These are phyloP conservation scores for Neurospora hispaniola DNA, from an alignment of 495 filamentous ascomycete genomes.

Conservation along the genomic window DNA sequence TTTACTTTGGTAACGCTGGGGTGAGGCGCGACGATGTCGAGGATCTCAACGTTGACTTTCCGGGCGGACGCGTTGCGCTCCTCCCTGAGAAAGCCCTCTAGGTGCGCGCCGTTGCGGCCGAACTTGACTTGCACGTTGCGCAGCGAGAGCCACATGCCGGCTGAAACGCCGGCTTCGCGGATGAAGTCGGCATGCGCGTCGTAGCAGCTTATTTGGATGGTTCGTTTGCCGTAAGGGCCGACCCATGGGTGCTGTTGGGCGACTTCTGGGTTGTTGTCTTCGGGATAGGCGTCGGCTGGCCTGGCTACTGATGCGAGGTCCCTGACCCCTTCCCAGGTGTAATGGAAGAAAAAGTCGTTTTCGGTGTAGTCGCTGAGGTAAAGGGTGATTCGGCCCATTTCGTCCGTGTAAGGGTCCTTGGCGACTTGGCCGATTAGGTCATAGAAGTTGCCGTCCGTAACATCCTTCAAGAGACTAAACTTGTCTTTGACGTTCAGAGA, in stretches of 20 bases:
- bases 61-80: conserved; percentile 40
- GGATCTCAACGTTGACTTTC: conserved; percentile 41
- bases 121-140: conserved; percentile 64
- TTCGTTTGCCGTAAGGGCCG: conserved; percentile 67
- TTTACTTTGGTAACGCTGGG: conserved; percentile 11
- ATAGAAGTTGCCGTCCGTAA: conserved; percentile 45
- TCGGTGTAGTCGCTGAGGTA: conserved; percentile 84
- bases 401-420: conserved; percentile 42
- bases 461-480: conserved; percentile 55
- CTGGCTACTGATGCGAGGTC: conserved; percentile 21
- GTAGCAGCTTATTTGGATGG: conserved; percentile 62
- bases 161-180: conserved; percentile 38
- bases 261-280: conserved; percentile 17
- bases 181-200: conserved; percentile 54
- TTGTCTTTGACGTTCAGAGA: conserved; percentile 41
- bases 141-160: conserved; percentile 51
- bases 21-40: conserved; percentile 12
- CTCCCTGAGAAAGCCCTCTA: conserved; percentile 65
- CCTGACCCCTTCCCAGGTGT: conserved; percentile 34
- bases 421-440: conserved; percentile 72
- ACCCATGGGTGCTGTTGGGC: conserved; percentile 39
- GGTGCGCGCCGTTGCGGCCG: conserved; percentile 34
- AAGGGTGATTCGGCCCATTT: conserved; percentile 43
- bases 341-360: conserved; percentile 50
- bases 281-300: conserved; percentile 18